Percentiles rank a stretch among this genome's conserved stretches.
These are phyloP conservation scores for Sporothrix mexicana DNA, from an alignment of 2,329 filamentous ascomycete species.

Conservation along the genomic window DNA sequence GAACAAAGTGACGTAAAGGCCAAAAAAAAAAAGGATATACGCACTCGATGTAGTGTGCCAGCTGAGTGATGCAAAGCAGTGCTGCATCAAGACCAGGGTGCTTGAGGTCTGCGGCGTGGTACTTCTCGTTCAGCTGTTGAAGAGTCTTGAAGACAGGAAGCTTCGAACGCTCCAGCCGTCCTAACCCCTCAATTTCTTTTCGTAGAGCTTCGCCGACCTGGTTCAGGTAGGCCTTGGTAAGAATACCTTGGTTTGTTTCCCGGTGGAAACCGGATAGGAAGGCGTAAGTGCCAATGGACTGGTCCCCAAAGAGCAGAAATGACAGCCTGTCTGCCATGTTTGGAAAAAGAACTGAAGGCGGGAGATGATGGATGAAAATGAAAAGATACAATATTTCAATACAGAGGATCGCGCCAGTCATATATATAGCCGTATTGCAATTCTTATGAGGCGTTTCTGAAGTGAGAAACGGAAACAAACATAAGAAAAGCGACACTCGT, in stretches of 20 bases:
- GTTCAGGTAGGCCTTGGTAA: constrained; percentile 67
- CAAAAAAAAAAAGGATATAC: constrained; percentile 41
- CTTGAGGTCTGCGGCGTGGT: constrained; percentile 62
- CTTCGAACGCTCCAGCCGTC: constrained; percentile 60
- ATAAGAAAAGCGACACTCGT: too few relatives aligned
- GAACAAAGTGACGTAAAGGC: too few relatives aligned
- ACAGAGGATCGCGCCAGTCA: too few relatives aligned
- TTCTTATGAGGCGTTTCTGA: too few relatives aligned
- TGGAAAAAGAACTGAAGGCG: too few relatives aligned
- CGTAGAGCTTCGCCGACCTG: constrained; percentile 62
- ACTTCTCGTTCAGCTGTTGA: constrained; percentile 68
- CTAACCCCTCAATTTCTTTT: constrained; percentile 64
- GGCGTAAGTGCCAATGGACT: constrained; percentile 70
- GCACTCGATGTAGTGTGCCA: constrained; percentile 72
- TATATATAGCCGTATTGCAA: too few relatives aligned
- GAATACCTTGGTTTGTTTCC: constrained; percentile 53
- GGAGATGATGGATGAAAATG: too few relatives aligned
- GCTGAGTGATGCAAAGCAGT: constrained; percentile 67
- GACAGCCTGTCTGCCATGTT: constrained; percentile 55
- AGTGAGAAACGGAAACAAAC: too few relatives aligned
- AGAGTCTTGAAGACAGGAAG: constrained; percentile 68
- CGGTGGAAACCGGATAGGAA: constrained; percentile 63
- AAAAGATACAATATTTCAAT: too few relatives aligned
- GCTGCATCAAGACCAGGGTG: constrained; percentile 68
- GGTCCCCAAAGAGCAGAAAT: constrained; percentile 72